Percentiles rank a stretch among this genome's conserved stretches.
Evolutionary conservation across 805 yeast species (phyloP).

Genomic region (Wickerhamomyces strasburgensis): DNA sequence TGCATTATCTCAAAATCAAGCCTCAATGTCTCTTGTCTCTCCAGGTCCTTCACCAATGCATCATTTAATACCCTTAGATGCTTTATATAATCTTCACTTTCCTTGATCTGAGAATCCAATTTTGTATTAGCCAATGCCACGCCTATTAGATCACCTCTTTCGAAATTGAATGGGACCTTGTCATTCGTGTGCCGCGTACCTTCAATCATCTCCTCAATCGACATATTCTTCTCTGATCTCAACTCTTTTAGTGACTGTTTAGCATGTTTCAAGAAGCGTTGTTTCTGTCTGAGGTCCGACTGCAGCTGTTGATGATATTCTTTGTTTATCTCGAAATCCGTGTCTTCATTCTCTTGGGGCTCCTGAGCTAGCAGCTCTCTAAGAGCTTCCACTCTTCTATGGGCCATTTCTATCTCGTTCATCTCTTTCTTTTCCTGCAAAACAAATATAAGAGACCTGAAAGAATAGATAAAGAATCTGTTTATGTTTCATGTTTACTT

Average conservation of each 20-base stretch:
- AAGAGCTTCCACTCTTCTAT: no score
- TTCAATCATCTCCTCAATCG: slow-evolving; percentile 1
- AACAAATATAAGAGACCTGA: no score
- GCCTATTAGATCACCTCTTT: slow-evolving; percentile 23
- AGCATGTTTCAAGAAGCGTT: slow-evolving; percentile 7
- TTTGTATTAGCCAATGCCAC: slow-evolving; percentile 14
- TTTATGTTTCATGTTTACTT: no score
- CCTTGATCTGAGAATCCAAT: slow-evolving; percentile 13
- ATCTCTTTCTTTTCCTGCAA: no score
- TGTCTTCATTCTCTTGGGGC: not conserved
- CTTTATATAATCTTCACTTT: slow-evolving; percentile 4
- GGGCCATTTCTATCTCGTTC: no score
- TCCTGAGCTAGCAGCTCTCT: not conserved
- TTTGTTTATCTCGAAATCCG: not conserved
- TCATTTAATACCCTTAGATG: not conserved
- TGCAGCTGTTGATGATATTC: slow-evolving; percentile 6
- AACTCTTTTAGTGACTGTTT: slow-evolving; percentile 7
- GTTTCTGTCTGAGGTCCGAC: slow-evolving; percentile 6
- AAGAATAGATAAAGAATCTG: no score
- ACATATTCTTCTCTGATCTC: not conserved
- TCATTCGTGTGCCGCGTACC: slow-evolving; percentile 13
- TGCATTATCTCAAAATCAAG: slow-evolving; percentile 2
- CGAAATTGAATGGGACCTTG: slow-evolving; percentile 16
- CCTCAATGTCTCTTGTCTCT: slow-evolving; percentile 3
- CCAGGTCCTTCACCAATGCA: slow-evolving; percentile 2